Conservation (phyloP, 495 filamentous ascomycete species). For the Aspergillus sclerotioniger region DNA sequence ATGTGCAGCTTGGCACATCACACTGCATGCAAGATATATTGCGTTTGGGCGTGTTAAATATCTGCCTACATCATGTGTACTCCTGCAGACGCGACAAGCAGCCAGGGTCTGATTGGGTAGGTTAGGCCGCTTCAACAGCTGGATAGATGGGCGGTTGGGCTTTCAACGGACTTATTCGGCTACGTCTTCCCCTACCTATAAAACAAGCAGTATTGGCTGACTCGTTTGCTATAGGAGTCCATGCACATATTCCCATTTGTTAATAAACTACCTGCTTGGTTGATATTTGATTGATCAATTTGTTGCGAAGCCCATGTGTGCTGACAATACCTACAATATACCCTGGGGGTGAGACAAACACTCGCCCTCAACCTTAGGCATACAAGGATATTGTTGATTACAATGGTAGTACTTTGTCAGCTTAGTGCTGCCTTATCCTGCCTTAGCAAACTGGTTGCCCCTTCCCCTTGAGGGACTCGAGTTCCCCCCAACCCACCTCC, state of each 20-base stretch:
- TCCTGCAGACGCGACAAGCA: neutral
- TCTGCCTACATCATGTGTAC: no score
- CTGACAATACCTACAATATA: neutral
- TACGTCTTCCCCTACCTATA: neutral
- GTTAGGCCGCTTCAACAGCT: neutral
- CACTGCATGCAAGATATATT: neutral
- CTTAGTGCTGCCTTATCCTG: neutral
- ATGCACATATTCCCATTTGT: neutral
- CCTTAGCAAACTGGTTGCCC: neutral
- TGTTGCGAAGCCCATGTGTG: neutral
- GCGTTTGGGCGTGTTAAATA: neutral
- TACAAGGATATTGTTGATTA: neutral
- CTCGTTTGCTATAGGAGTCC: no score
- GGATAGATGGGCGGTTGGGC: neutral
- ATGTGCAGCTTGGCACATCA: neutral
- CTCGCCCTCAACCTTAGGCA: neutral
- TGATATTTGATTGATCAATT: neutral
- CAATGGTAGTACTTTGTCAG: neutral
- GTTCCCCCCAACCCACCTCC: neutral
- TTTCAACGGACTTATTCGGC: neutral
- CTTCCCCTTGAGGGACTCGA: no score
- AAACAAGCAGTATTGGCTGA: no score
- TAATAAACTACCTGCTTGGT: no score
- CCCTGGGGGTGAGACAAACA: neutral
- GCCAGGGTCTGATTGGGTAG: neutral